Conservation (phyloP, 2,329 filamentous ascomycete species). For the Colletotrichum eremochloae region DNA sequence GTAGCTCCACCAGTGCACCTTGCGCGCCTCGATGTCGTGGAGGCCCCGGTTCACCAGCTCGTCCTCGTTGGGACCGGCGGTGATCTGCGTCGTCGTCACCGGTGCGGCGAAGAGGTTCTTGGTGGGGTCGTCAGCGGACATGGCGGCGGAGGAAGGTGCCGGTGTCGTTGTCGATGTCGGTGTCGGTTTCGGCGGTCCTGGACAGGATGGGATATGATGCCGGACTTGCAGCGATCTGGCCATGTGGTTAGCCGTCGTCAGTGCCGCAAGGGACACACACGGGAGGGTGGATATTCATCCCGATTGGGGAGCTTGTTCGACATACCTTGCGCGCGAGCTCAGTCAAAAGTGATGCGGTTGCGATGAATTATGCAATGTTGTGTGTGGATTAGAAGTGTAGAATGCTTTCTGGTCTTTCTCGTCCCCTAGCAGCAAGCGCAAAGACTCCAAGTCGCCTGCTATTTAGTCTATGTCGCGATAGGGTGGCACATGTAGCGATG, state of each 20-base stretch:
- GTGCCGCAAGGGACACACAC: neutral
- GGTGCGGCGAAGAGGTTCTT: conserved; percentile 27
- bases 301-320: neutral
- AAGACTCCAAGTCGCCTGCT: conserved; percentile 76
- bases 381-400: conserved; percentile 10
- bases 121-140: conserved; percentile 30
- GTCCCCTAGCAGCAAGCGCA: conserved; percentile 71
- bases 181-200: conserved; percentile 43
- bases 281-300: neutral
- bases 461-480: conserved; percentile 55
- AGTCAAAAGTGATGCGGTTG: conserved; percentile 2
- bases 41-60: conserved; percentile 65
- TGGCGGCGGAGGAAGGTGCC: conserved; percentile 37
- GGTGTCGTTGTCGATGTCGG: neutral
- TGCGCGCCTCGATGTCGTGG: conserved; percentile 66
- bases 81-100: conserved; percentile 43
- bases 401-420: conserved; percentile 66
- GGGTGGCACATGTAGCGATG: conserved; percentile 60
- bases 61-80: conserved; percentile 45
- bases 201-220: conserved; percentile 28
- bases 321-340: conserved; percentile 28
- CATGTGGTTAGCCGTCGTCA: conserved; percentile 19
- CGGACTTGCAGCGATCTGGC: conserved; percentile 37
- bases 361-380: neutral
- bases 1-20: conserved; percentile 77